Conservation (phyloP, 352 stramenopile species). For the Globisporangium paddicum region DNA sequence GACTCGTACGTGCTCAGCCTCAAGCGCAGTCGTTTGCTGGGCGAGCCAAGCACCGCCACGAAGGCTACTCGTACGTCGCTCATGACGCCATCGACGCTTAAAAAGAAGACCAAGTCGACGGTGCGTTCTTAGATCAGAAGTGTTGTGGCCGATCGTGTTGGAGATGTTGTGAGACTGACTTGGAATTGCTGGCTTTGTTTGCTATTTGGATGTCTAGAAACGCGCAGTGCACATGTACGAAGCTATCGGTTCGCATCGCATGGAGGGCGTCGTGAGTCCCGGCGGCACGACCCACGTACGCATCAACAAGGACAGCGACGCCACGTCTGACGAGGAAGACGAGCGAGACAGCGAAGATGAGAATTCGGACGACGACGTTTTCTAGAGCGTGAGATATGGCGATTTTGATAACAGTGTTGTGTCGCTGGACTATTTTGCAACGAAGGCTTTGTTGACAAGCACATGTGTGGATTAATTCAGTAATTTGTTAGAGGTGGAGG, state of each 20-base stretch:
- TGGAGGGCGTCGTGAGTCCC: constrained; percentile 57
- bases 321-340: constrained; percentile 35
- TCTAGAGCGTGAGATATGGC: background rate
- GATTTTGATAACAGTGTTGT: background rate
- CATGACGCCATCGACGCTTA: constrained; percentile 7
- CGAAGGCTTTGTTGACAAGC: background rate
- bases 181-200: background rate
- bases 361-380: constrained; percentile 18
- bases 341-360: constrained; percentile 24
- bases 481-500: background rate
- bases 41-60: constrained; percentile 1
- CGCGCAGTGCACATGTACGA: constrained; percentile 41
- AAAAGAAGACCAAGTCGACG: constrained; percentile 33
- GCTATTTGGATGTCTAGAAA: constrained; percentile 18
- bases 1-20: constrained; percentile 72
- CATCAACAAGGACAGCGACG: constrained; percentile 39
- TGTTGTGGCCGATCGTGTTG: background rate
- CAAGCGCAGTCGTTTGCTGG: constrained; percentile 40
- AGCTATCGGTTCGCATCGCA: constrained; percentile 33
- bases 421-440: background rate
- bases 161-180: background rate
- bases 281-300: constrained; percentile 56
- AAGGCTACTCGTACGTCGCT: background rate
- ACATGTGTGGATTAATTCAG: background rate
- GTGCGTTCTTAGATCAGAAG: constrained; percentile 10